A percentile compares a stretch with the other conserved stretches of the same genome.
phyloP scores from a whole-genome alignment of 768 basidiomycete genomes.

The Mycena vulgaris region DNA sequence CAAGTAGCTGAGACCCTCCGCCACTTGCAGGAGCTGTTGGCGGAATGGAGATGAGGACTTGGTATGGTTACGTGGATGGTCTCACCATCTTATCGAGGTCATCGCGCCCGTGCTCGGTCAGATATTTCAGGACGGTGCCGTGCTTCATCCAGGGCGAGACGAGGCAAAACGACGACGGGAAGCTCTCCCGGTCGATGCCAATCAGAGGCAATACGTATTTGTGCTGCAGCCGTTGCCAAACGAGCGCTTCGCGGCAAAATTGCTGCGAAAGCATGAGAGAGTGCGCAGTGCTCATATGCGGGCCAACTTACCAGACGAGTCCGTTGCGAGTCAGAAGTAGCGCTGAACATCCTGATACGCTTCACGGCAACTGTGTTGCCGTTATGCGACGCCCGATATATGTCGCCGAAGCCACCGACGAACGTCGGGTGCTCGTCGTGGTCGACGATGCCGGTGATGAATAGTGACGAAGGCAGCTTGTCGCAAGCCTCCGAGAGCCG shows the following conservation, averaged over 20 bases:
- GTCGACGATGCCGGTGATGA: conserved; percentile 17
- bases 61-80: background rate
- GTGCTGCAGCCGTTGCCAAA: conserved; percentile 12
- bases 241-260: conserved; percentile 20
- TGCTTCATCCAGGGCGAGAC: conserved; percentile 28
- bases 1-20: conserved; percentile 9
- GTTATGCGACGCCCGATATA: conserved; percentile 4
- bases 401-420: conserved; percentile 10
- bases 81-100: conserved; percentile 8
- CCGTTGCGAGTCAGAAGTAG: background rate
- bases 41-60: background rate
- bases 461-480: conserved; percentile 7
- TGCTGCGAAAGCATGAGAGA: background rate
- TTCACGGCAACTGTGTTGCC: conserved; percentile 1
- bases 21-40: conserved; percentile 3
- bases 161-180: conserved; percentile 17
- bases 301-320: background rate
- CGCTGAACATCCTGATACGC: conserved; percentile 6
- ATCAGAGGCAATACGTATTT: conserved; percentile 1
- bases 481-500: conserved; percentile 6
- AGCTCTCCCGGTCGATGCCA: conserved; percentile 17
- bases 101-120: conserved; percentile 6
- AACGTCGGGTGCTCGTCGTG: conserved; percentile 8
- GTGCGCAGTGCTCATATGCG: background rate
- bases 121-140: conserved; percentile 9